These are phyloP conservation scores for Chlamydomonas eustigma DNA, from an alignment of 139 green algal genomes.

Conservation along the genomic window DNA sequence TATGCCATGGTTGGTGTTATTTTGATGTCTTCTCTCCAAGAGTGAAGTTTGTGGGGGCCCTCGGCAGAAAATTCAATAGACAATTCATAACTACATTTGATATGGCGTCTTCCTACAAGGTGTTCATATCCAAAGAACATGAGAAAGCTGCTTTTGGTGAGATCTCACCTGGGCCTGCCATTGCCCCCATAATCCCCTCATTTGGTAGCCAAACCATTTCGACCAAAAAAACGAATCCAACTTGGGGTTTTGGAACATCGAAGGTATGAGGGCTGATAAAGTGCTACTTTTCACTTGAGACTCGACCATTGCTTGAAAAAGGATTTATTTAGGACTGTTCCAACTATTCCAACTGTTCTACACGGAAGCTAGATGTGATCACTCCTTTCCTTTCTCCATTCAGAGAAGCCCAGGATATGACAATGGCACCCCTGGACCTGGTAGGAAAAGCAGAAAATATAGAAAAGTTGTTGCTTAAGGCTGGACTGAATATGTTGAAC, in stretches of 20 bases:
- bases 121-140: slow-evolving; percentile 64
- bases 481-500: no score
- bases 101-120: background rate
- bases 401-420: background rate
- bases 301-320: background rate
- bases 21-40: no score
- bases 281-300: background rate
- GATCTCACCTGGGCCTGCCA: slow-evolving; percentile 50
- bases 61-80: no score
- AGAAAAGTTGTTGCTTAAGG: no score
- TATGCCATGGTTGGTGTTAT: background rate
- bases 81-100: background rate
- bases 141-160: slow-evolving; percentile 52
- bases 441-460: no score
- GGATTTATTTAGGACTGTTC: background rate
- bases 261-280: slow-evolving; percentile 11
- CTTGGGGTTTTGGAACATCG: slow-evolving; percentile 54
- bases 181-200: slow-evolving; percentile 21
- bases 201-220: slow-evolving; percentile 49
- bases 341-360: background rate
- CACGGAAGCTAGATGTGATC: background rate
- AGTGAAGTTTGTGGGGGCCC: no score
- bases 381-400: background rate
- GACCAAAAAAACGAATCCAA: slow-evolving; percentile 44
- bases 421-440: background rate